Percentiles rank a stretch among this genome's conserved stretches.
phyloP scores from a whole-genome alignment of 2,329 filamentous ascomycete species.

The Sporothrix mexicana region DNA sequence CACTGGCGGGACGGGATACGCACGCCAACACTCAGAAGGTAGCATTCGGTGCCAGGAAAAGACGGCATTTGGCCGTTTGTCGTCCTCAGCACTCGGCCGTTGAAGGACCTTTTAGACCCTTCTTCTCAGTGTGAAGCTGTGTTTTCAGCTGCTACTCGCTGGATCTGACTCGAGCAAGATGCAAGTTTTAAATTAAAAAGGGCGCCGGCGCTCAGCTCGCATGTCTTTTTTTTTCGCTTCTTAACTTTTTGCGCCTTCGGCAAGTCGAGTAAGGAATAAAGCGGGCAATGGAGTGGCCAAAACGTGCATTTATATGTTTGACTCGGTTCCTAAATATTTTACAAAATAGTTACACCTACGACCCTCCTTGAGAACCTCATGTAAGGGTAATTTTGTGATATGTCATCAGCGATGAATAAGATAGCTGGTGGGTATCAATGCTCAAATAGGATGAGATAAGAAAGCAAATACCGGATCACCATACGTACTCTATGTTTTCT shows the following conservation, averaged over 20 bases:
- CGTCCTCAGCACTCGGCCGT: not conserved
- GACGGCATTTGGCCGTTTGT: not conserved
- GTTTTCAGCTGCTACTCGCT: not conserved
- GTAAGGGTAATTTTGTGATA: too few relatives aligned
- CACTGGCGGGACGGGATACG: not conserved
- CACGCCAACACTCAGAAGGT: not conserved
- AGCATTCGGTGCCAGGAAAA: not conserved
- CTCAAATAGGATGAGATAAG: too few relatives aligned
- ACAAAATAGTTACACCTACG: too few relatives aligned
- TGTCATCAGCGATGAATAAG: too few relatives aligned
- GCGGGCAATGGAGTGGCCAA: not conserved
- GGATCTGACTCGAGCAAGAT: not conserved
- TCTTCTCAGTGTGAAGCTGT: not conserved
- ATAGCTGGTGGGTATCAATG: too few relatives aligned
- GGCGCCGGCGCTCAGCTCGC: not conserved
- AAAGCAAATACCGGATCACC: too few relatives aligned
- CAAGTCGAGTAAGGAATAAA: not conserved
- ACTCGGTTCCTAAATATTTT: too few relatives aligned
- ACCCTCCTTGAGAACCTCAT: too few relatives aligned
- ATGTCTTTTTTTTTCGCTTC: too few relatives aligned
- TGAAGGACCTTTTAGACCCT: not conserved
- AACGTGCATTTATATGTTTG: too few relatives aligned
- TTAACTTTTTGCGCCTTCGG: not conserved
- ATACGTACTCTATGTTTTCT: too few relatives aligned
- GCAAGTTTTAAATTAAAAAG: constrained; percentile 4